Evolutionary conservation across 192 early-diverging fungal genomes (phyloP), one percentile per base, ranked within the genome.

Genomic region (Mortierella alpina): DNA sequence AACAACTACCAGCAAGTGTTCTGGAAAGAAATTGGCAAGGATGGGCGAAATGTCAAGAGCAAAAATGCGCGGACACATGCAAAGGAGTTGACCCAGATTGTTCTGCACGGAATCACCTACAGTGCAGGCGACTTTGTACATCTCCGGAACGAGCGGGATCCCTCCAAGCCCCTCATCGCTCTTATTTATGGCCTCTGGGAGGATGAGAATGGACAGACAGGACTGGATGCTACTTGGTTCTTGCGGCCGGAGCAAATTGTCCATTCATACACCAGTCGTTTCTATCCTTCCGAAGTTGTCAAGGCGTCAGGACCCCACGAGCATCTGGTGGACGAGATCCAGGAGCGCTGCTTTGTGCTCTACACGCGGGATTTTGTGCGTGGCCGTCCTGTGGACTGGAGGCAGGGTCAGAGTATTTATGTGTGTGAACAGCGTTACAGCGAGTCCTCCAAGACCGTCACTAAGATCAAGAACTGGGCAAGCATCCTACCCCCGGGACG

Each of bases 391-490:
- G 41, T 70, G 18, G 77, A 80, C 31, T 80, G 77, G 77, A 83
- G 77, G 17, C 87, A 88, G 57, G 70, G 72, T 18, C 86, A 88
- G 50, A 67, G 85, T 41, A 89, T 92, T 17, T 92, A 86, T 70
- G 66, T 91, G 2, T 93, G 92, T 54, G 91, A 93, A 60, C 87
- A 85, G 18, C 73, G 90, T 40, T 92, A 92, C 70, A 90, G 75
- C 47, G 89, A 89, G 48, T 65, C 83, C 20, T 83, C 72, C 56
- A 92, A 90, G 72, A 75, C 74, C 14, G 82, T 85, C 20, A 48
- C 73, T 8, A 92, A 89, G 83, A 92, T 93, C 57, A 92, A 91
- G 69, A 82, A 89, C 65, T 93, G 92, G 92, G 66, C 72, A 40
- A 75, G 70, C 23, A 84, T 74, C 56, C 70, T 90, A 20, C 90